phyloP scores from a whole-genome alignment of 768 basidiomycete species.

The Floccularia luteovirens region DNA sequence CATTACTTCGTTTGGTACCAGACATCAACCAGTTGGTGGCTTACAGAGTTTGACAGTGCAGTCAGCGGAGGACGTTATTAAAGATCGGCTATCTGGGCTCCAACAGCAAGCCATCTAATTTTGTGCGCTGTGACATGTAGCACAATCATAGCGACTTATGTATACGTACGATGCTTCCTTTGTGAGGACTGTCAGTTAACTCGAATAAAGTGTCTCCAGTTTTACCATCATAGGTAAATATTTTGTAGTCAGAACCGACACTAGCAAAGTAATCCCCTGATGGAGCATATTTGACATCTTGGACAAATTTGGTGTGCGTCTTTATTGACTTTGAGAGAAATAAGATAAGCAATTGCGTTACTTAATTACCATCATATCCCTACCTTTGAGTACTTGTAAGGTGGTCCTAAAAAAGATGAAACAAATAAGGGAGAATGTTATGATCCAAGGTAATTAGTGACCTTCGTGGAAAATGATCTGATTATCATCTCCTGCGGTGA shows the following conservation, averaged over 20 bases:
- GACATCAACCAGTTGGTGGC: slow-evolving; percentile 10
- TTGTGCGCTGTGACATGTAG: neutral
- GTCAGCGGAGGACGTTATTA: slow-evolving; percentile 84
- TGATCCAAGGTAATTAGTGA: neutral
- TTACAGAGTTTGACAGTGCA: slow-evolving; percentile 82
- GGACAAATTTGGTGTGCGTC: slow-evolving; percentile 88
- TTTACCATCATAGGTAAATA: slow-evolving; percentile 88
- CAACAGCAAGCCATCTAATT: slow-evolving; percentile 70
- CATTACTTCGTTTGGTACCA: neutral
- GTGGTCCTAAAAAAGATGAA: slow-evolving; percentile 42
- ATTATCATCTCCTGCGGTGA: slow-evolving; percentile 81
- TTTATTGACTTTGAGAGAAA: slow-evolving; percentile 54
- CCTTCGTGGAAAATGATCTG: slow-evolving; percentile 70
- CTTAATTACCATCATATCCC: neutral
- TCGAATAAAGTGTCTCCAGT: slow-evolving; percentile 74
- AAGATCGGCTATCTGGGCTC: slow-evolving; percentile 63
- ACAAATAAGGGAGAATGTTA: neutral
- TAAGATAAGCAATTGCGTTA: neutral
- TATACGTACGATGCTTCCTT: slow-evolving; percentile 63
- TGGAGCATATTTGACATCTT: slow-evolving; percentile 79
- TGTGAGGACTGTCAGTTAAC: slow-evolving; percentile 60
- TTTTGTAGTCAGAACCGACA: slow-evolving; percentile 82
- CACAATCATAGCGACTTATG: neutral
- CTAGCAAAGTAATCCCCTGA: slow-evolving; percentile 82
- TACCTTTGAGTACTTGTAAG: slow-evolving; percentile 85